Conservation (phyloP, 2,329 filamentous ascomycete species). For the Colletotrichum cordylinicola region DNA sequence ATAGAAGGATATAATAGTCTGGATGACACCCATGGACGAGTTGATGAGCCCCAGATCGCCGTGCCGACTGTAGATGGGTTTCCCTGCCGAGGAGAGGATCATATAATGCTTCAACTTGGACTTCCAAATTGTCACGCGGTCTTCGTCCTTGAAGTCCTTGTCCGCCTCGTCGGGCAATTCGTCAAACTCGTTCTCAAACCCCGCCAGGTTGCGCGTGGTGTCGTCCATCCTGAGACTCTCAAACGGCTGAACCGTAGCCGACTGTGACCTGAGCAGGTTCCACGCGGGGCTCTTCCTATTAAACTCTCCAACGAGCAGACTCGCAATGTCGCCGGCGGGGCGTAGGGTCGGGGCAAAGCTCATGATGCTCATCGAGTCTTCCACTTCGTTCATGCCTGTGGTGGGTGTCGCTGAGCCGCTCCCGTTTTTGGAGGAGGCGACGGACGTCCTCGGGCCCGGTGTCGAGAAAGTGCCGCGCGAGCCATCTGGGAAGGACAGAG, state of each 20-base stretch:
- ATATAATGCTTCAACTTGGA: conserved; percentile 96
- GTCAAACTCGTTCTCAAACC: conserved; percentile 82
- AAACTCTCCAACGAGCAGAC: conserved; percentile 76
- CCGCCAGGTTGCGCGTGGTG: conserved; percentile 60
- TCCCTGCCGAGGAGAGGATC: conserved; percentile 93
- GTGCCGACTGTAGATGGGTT: conserved; percentile 96
- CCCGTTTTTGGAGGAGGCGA: conserved; percentile 37
- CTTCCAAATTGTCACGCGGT: conserved; percentile 78
- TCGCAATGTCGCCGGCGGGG: conserved; percentile 76
- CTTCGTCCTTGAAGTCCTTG: conserved; percentile 54
- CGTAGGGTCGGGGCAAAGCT: conserved; percentile 71
- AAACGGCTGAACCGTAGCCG: conserved; percentile 65
- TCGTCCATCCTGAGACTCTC: conserved; percentile 52
- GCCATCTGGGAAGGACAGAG: conserved; percentile 74
- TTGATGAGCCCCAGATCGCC: conserved; percentile 91
- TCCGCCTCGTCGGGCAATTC: conserved; percentile 64
- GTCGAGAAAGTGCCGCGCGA: conserved; percentile 68
- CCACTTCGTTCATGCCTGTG: conserved; percentile 51
- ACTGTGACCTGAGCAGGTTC: conserved; percentile 69
- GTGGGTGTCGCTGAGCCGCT: conserved; percentile 48
- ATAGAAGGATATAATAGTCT: conserved; percentile 98
- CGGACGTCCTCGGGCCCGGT: conserved; percentile 35
- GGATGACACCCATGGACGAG: conserved; percentile 91
- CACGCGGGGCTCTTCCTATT: conserved; percentile 72
- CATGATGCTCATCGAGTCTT: conserved; percentile 70